These are phyloP conservation scores for Allomyces macrogynus DNA, from an alignment of 192 early-diverging fungal species.

Conservation along the genomic window DNA sequence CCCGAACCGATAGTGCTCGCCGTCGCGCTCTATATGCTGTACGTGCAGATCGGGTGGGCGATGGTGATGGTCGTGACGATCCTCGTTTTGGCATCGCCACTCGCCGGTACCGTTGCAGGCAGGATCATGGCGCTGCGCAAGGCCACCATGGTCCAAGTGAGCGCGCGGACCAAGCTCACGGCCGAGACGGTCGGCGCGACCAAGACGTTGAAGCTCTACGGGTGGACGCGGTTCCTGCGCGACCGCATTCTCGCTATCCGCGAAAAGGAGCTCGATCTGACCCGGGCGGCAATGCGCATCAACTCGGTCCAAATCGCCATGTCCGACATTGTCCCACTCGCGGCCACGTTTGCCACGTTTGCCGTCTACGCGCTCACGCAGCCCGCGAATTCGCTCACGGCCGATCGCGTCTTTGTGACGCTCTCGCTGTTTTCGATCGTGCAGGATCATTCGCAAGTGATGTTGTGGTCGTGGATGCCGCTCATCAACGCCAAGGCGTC, in stretches of 20 bases:
- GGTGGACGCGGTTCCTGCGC: conserved; percentile 44
- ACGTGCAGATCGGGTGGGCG: conserved; percentile 1
- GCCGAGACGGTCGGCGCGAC: conserved; percentile 49
- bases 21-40: conserved; percentile 1
- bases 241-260: conserved; percentile 33
- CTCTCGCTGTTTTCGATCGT: conserved; percentile 8
- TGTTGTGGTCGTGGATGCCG: too few species aligned
- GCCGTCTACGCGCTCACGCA: conserved; percentile 17
- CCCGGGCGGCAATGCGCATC: conserved; percentile 23
- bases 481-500: too few species aligned
- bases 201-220: conserved; percentile 59
- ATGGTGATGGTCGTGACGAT: conserved; percentile 12
- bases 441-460: too few species aligned
- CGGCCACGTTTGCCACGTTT: conserved; percentile 25
- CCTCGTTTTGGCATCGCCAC: conserved; percentile 29
- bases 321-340: conserved; percentile 39
- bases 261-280: conserved; percentile 25
- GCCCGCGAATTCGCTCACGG: conserved; percentile 44
- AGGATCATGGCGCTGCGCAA: conserved; percentile 21
- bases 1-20: neutral
- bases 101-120: conserved; percentile 32
- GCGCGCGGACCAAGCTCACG: conserved; percentile 43
- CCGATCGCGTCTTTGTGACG: conserved; percentile 22
- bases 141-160: conserved; percentile 28
- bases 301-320: conserved; percentile 33